Evolutionary conservation across 768 basidiomycete species (phyloP), one percentile per base, ranked within the genome.

Genomic region (Termitomyces bulborhizus): DNA sequence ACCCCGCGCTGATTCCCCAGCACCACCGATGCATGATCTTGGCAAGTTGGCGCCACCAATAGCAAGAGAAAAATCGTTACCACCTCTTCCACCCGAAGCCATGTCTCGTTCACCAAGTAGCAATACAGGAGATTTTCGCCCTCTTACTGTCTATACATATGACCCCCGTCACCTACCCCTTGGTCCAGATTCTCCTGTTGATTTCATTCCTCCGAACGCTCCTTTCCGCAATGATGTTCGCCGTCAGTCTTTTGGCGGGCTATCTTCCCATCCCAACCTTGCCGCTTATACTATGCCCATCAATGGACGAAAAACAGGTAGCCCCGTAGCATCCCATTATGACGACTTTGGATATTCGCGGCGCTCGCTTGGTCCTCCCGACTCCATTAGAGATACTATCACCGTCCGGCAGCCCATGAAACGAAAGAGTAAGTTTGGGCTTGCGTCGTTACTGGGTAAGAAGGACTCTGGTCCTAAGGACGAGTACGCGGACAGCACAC

Each of bases 181-280:
- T n/a, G 75, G 75, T 8, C 66, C 73, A n/a, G 69, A 71, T 16
- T 70, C 74, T 21, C 65, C 70, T 0, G 72, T 78, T 44, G 80
- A 80, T 55, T 83, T 87, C 62, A 60, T 77, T 7, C 83, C 83
- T 31, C 85, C 86, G 3, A 78, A 82, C 48, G 79, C 83, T 3
- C 77, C 85, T 3, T 90, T 89, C 76, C 79, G 79, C 42, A 71
- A 62, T 16, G 88, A 89, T 53, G 60, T 62, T 37, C 76, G 90
- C 57, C 76, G 90, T 43, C 90, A 91, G 66, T 93, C 90, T 2
- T 91, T 92, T 57, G 75, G 83, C 40, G 91, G 90, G 16, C 70
- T 81, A 21, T 71, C 80, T 13, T 79, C 84, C 6, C 77, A 78
- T 18, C 83, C 87, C 6, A 78, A 78, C 50, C 64, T 82, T 21